Conservation (phyloP, 306 rosid species). For the Casuarina cunninghamiana region DNA sequence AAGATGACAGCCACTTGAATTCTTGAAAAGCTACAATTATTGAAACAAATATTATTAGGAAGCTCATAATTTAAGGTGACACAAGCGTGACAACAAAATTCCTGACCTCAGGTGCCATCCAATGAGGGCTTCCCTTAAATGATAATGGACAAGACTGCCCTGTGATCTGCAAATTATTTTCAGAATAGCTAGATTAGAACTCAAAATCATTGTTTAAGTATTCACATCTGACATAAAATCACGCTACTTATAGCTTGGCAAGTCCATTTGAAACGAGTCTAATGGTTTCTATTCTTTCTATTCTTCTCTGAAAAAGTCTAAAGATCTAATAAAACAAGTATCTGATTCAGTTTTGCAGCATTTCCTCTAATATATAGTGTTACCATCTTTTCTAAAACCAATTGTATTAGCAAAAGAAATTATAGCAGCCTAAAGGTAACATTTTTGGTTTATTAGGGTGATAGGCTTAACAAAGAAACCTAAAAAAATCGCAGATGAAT, state of each 20-base stretch:
- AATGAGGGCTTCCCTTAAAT: constrained; percentile 97
- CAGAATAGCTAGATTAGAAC: constrained; percentile 26
- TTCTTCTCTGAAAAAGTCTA: neutral
- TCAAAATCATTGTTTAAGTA: constrained; percentile 23
- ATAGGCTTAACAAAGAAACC: neutral
- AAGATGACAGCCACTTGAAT: constrained; percentile 80
- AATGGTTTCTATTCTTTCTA: neutral
- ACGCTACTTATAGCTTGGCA: neutral
- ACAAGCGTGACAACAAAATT: constrained; percentile 1
- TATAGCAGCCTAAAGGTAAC: neutral
- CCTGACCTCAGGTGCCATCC: constrained; percentile 99
- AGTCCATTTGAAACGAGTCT: neutral
- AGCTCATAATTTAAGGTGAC: constrained; percentile 7
- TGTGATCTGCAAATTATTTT: constrained; percentile 62
- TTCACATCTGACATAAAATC: neutral
- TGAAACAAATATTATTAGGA: constrained; percentile 17
- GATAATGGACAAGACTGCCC: constrained; percentile 92
- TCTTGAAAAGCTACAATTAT: constrained; percentile 73
- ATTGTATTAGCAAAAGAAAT: neutral
- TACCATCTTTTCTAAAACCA: neutral
- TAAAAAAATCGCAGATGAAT: neutral
- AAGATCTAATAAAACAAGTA: too few species aligned
- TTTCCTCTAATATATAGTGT: neutral
- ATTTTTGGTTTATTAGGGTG: neutral
- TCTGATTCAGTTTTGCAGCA: neutral